Percentiles rank a stretch among this genome's conserved stretches.
phyloP scores from a whole-genome alignment of 371 early-diverging fungal species.

The Haplosporangium sp. region DNA sequence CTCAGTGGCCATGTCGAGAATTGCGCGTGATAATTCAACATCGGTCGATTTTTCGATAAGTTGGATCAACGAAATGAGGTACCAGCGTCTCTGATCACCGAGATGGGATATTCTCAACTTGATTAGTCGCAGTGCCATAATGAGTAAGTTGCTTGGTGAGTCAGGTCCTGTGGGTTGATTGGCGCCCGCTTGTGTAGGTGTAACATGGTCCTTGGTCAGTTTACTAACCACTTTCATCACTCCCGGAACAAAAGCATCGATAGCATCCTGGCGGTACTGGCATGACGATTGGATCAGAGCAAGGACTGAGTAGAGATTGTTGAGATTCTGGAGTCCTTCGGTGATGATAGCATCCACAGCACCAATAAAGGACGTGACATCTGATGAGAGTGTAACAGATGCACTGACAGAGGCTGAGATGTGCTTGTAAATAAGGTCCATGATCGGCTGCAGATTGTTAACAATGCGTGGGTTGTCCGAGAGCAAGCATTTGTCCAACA shows the following conservation, averaged over 20 bases:
- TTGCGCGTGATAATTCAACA: conserved; percentile 73
- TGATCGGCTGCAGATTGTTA: conserved; percentile 72
- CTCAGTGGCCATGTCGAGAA: conserved; percentile 85
- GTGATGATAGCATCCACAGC: conserved; percentile 61
- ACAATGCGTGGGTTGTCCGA: conserved; percentile 74
- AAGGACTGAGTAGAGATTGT: conserved; percentile 77
- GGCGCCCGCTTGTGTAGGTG: conserved; percentile 46
- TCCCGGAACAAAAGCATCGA: conserved; percentile 79
- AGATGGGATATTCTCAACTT: conserved; percentile 82
- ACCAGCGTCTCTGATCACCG: conserved; percentile 91
- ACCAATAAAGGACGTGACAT: conserved; percentile 48
- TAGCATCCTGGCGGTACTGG: conserved; percentile 71
- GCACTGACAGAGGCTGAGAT: conserved; percentile 36
- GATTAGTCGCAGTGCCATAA: conserved; percentile 78
- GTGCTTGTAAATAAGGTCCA: conserved; percentile 68
- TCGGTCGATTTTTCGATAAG: conserved; percentile 87
- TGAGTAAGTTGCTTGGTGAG: conserved; percentile 69
- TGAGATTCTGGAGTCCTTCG: conserved; percentile 68
- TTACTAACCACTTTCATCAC: conserved; percentile 87
- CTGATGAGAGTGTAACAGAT: conserved; percentile 29
- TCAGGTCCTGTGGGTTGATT: conserved; percentile 56
- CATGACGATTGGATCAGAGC: conserved; percentile 80
- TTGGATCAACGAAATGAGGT: conserved; percentile 82
- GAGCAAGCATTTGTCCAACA: conserved; percentile 76
- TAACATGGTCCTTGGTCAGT: conserved; percentile 82